These are phyloP conservation scores for Saccharum officinarum DNA, from an alignment of 176 grass and related monocot species.

Conservation along the genomic window DNA sequence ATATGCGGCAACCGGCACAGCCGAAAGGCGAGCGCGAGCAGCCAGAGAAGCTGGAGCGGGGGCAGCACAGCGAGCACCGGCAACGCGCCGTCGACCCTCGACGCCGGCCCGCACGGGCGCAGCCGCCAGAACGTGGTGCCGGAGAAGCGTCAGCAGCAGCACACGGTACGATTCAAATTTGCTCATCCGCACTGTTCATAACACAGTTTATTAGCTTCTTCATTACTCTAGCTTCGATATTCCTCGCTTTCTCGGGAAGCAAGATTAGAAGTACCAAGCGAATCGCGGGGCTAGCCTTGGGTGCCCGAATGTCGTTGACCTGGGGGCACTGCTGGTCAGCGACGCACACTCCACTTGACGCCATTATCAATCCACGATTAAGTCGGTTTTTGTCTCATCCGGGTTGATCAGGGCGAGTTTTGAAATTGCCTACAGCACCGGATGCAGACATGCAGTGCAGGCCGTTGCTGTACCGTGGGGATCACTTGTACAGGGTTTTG, in stretches of 20 bases:
- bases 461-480: slow-evolving; percentile 37
- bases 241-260: slow-evolving; percentile 13
- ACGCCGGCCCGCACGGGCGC: slow-evolving; percentile 19
- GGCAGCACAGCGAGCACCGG: slow-evolving; percentile 42
- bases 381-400: slow-evolving; percentile 33
- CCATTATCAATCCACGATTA: slow-evolving; percentile 28
- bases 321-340: slow-evolving; percentile 26
- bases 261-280: slow-evolving; percentile 10
- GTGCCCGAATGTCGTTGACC: slow-evolving; percentile 53
- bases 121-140: slow-evolving; percentile 20
- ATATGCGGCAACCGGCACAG: slow-evolving; percentile 47
- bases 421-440: slow-evolving; percentile 39
- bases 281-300: slow-evolving; percentile 9
- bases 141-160: slow-evolving; percentile 35
- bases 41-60: slow-evolving; percentile 56
- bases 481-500: slow-evolving; percentile 45
- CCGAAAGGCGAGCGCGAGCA: slow-evolving; percentile 38
- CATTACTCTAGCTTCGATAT: slow-evolving; percentile 22
- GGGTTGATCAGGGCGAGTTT: slow-evolving; percentile 21
- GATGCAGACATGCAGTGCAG: not conserved
- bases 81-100: slow-evolving; percentile 17
- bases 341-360: slow-evolving; percentile 16
- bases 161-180: slow-evolving; percentile 54
- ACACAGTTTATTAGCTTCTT: not conserved
- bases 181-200: slow-evolving; percentile 18